Evolutionary conservation across 352 stramenopile species (phyloP), one percentile per base, ranked within the genome.

Genomic region (Globisporangium canariense): DNA sequence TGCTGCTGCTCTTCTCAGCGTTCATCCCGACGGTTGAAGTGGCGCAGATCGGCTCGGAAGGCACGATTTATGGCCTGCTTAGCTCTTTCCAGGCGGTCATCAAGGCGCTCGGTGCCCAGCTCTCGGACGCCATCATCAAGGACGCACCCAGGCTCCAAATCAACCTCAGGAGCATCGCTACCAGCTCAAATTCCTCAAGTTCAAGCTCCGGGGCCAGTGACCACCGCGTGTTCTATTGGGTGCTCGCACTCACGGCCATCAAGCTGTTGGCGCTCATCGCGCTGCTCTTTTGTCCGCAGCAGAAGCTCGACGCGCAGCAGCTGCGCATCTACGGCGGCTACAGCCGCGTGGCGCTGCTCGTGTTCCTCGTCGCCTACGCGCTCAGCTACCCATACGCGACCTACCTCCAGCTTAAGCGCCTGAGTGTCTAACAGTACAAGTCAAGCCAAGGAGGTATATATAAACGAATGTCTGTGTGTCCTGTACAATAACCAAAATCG

Each of bases 281-380:
- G 18, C 60, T 81, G 18, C 70, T 34, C 52, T 74, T 61, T 38
- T 45, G 79, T 41, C 77, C 77, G 8, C 65, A 62, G 4, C 74
- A 85, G 54, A 82, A 81, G 60, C 72, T 79, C 0, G 72, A 80
- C 47, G 74, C 74, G 4, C 77, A 85, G 67, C 77, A 82, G 64
- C 61, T 75, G 5, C 77, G 77, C 20, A 59, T 79, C 18, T 78
- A 81, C 59, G 77, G 74, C n/a, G 74, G 74, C n/a, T 83, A 78
- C 77, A 83, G 63, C 46, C 53, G 50, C 11, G 36, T 62, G 25
- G 58, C 73, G 3, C 60, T 73, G 5, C 22, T 65, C 13, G 52
- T 67, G 25, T 67, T 83, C 9, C 45, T 64, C 13, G 7, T 77
- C 0, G 65, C 67, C 25, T 81, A 81, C 30, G 67, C 54, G 2